Evolutionary conservation across 2,329 filamentous ascomycete species (phyloP).

Genomic region (Sphaerostilbella broomeana): DNA sequence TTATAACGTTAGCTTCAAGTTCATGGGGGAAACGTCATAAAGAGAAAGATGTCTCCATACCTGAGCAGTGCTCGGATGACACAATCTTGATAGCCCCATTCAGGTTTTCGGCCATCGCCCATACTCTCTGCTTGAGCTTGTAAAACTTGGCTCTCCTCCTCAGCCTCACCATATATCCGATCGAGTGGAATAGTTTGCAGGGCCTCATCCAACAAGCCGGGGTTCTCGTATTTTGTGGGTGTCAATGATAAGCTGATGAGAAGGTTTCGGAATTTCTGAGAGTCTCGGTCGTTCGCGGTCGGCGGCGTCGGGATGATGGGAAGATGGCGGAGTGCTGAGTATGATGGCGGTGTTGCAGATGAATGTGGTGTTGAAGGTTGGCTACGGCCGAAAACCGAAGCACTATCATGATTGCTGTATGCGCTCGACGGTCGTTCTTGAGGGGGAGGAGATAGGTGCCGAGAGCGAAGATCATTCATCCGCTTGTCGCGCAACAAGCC

Average conservation of each 20-base stretch:
- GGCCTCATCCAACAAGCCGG: conserved; percentile 86
- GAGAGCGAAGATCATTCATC: conserved; percentile 66
- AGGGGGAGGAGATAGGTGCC: conserved; percentile 53
- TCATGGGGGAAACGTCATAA: not conserved
- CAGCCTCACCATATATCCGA: conserved; percentile 85
- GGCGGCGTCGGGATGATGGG: conserved; percentile 66
- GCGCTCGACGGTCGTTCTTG: conserved; percentile 45
- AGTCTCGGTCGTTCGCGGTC: conserved; percentile 53
- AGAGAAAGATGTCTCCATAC: conserved; percentile 40
- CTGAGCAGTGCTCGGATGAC: conserved; percentile 81
- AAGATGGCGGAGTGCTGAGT: conserved; percentile 44
- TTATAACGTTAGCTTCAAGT: conserved; percentile 15
- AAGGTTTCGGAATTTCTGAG: conserved; percentile 72
- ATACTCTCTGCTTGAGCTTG: conserved; percentile 84
- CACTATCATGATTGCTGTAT: conserved; percentile 37
- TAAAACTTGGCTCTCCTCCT: conserved; percentile 85
- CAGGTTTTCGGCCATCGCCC: conserved; percentile 68
- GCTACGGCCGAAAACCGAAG: conserved; percentile 27
- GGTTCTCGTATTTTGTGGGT: conserved; percentile 93
- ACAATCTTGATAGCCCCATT: conserved; percentile 98
- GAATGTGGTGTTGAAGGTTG: conserved; percentile 43
- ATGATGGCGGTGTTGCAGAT: conserved; percentile 39
- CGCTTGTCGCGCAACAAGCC: conserved; percentile 79
- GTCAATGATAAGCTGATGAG: conserved; percentile 80
- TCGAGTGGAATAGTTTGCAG: conserved; percentile 80